Evolutionary conservation across 1,284 basidiomycete species (phyloP).

Genomic region (Cryptococcus depauperatus): DNA sequence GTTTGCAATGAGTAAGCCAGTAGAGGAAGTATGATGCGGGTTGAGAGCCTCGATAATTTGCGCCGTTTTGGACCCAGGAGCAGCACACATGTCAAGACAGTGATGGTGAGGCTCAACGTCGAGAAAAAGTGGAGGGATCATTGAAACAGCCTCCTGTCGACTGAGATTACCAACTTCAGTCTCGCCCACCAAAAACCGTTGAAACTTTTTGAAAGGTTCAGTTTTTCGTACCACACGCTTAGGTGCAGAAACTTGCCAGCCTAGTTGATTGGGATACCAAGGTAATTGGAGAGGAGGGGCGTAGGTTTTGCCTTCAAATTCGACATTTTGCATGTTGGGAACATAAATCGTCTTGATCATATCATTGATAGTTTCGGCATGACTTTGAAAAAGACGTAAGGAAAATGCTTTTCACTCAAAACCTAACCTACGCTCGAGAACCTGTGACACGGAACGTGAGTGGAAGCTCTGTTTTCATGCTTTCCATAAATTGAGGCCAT

Average conservation of each 20-base stretch:
- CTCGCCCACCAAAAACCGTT: slow-evolving; percentile 94
- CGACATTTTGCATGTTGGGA: slow-evolving; percentile 63
- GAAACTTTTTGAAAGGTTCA: slow-evolving; percentile 92
- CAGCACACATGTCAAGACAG: slow-evolving; percentile 98
- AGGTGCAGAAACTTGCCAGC: slow-evolving; percentile 90
- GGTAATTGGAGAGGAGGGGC: slow-evolving; percentile 75
- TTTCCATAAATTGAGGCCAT: slow-evolving; percentile 68
- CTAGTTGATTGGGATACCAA: slow-evolving; percentile 91
- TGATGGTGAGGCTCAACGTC: slow-evolving; percentile 86
- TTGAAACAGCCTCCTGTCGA: slow-evolving; percentile 95
- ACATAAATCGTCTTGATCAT: slow-evolving; percentile 69
- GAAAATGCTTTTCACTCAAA: neutral
- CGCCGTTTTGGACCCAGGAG: slow-evolving; percentile 79
- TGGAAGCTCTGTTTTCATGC: slow-evolving; percentile 67
- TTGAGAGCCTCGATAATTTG: slow-evolving; percentile 46
- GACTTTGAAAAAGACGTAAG: slow-evolving; percentile 47
- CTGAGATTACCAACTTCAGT: slow-evolving; percentile 97
- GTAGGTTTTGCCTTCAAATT: slow-evolving; percentile 58
- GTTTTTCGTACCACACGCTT: slow-evolving; percentile 84
- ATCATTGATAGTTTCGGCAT: slow-evolving; percentile 62
- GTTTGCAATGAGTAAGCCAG: slow-evolving; percentile 45
- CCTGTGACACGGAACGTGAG: slow-evolving; percentile 92
- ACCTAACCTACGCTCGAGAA: slow-evolving; percentile 60
- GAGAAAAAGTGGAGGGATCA: slow-evolving; percentile 92
- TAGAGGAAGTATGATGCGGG: slow-evolving; percentile 38